Evolutionary conservation across 1,139 yeast species (phyloP), one percentile per base, ranked within the genome.

Genomic region (Hanseniaspora gamundiae): DNA sequence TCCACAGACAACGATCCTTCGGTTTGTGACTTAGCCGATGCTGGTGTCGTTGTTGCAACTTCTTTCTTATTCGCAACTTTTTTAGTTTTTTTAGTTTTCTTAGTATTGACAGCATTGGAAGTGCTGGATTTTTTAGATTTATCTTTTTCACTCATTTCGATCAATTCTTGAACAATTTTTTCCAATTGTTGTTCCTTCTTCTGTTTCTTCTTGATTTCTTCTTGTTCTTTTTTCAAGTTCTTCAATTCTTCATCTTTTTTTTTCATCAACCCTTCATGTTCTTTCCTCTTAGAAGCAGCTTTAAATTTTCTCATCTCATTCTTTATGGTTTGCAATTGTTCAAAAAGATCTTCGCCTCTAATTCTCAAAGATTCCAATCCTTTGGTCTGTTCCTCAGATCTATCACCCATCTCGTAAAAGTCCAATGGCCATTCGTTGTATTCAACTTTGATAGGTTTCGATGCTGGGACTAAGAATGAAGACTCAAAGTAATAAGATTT

Each of bases 241-340:
- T 59, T 51, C 35, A 41, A 22, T 38, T 49, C 53, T 39, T 49
- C 51, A 42, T 55, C 54, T 45, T 53, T 56, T 42, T 49, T 51
- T 19, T 55, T 43, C 35, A 51, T 43, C 43, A 46, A 48, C 20
- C 59, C 36, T 19, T 49, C 47, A 21, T 42, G 47, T 31, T 48
- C 51, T 36, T 44, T 48, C 19, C 36, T 33, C n/a, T 33, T 33
- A 4, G 36, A 33, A 17, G 36, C 36, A 17, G 36, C 36, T 33
- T 33, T 17, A 17, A 33, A 33, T 17, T 33, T 33, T 3, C 13
- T 33, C 36, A 33, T 33, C 3, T 33, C 36, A 17, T 9, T 17
- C 10, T 17, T 17, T 19, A 17, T 33, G 2, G 36, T 33, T 33
- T 17, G 36, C 6, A n/a, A 19, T 19, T 33, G 17, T 33, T 33